Percentiles rank a stretch among this genome's conserved stretches.
Evolutionary conservation across 371 early-diverging fungal genomes (phyloP).

Genomic region (Smittium mucronatum): DNA sequence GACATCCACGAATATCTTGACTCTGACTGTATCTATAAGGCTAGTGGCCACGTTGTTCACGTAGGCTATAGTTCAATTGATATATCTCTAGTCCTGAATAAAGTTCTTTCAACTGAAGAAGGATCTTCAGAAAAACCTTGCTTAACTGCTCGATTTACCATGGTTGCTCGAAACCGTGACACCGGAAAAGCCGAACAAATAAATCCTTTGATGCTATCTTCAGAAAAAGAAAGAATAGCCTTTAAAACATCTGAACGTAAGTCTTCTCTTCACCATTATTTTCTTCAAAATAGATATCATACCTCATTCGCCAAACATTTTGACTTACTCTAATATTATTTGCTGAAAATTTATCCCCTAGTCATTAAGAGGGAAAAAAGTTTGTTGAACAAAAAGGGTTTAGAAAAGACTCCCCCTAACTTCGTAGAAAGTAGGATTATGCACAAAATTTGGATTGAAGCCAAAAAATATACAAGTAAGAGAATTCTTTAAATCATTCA

Average conservation of each 20-base stretch:
- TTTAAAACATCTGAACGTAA: slow-evolving; percentile 53
- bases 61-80: slow-evolving; percentile 89
- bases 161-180: slow-evolving; percentile 74
- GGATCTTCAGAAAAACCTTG: slow-evolving; percentile 20
- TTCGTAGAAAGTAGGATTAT: slow-evolving; percentile 66
- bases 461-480: slow-evolving; percentile 17
- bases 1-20: slow-evolving; percentile 56
- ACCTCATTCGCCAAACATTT: neutral
- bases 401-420: slow-evolving; percentile 62
- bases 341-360: slow-evolving; percentile 13
- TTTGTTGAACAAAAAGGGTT: slow-evolving; percentile 36
- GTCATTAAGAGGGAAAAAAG: slow-evolving; percentile 55
- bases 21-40: slow-evolving; percentile 49
- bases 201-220: slow-evolving; percentile 55
- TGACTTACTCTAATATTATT: neutral
- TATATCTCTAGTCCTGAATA: slow-evolving; percentile 63
- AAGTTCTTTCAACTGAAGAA: slow-evolving; percentile 14
- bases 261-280: neutral
- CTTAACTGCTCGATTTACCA: slow-evolving; percentile 70
- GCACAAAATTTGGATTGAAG: slow-evolving; percentile 65
- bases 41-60: slow-evolving; percentile 67
- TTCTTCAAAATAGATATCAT: neutral
- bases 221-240: slow-evolving; percentile 55
- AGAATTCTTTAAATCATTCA: no score
- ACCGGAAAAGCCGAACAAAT: slow-evolving; percentile 58